Base-by-base conservation (phyloP, 1,284 basidiomycete species). In the Puccinia polysora region DNA sequence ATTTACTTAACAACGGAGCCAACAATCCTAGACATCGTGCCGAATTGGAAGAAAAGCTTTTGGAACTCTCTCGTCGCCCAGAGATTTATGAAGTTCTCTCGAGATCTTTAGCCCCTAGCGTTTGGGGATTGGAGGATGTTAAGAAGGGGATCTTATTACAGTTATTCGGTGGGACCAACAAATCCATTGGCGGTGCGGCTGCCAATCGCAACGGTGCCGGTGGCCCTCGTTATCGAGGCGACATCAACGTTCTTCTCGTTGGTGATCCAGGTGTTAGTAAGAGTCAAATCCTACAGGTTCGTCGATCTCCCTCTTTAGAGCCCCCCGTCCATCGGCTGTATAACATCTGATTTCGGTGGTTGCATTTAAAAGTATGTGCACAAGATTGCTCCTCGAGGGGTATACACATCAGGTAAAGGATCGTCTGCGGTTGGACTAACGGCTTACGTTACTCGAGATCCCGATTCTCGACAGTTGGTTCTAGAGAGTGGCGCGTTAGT, bases 231-330 rank as follows among this genome's bases (percentile, higher is more conserved):
- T 98, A 96, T 81, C 85, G 95, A 76, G 96, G 96, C 0, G 95
- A 98, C 81, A 97, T 98, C 83, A 98, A 98, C 77, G 89, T 98
- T 12, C 81, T 97, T 55, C 86, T 98, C 73, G 95, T 98, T 60
- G 95, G 96, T 78, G 95, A 98, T 80, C 95, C 95, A 14, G 96
- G 96, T 84, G 91, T 90, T n/a, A 88, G 87, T 83, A 98, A 98
- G 82, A 90, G 88, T 69, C 95, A 98, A 80, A 94, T 98, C 76
- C 79, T 97, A 55, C 86, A 90, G 82, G 91, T 90, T 75, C 76
- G 84, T 80, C 32, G 38, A 43, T 23, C 28, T 49, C 49, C 34
- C 18, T 65, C 4, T 18, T 30, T 12, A 12, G 34, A n/a, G n/a
- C n/a, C n/a, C n/a, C n/a, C n/a, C n/a, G n/a, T n/a, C n/a, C n/a